Evolutionary conservation across 139 green algal species (phyloP), one percentile per base, ranked within the genome.

Genomic region (Chlamydomonas applanata): DNA sequence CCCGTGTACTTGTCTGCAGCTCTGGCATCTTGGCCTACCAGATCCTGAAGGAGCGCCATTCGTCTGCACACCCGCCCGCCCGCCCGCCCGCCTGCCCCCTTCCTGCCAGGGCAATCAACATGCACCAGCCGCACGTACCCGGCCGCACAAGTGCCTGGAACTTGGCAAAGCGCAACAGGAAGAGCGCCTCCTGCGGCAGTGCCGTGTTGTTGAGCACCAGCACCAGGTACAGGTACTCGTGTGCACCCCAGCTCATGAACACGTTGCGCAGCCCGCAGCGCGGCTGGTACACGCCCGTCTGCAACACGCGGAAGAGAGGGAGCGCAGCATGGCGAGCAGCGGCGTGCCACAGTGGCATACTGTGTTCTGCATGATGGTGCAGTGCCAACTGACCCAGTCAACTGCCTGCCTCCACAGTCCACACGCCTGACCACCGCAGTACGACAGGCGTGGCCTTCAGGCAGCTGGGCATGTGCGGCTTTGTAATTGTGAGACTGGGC

Each of bases 161-260:
- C 17, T 83, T 81, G 69, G 88, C 80, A 80, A 88, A 82, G 60
- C 91, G 77, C 52, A 93, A 72, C 36, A 94, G 69, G 75, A 93
- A 97, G 32, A 94, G 81, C 16, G 89, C 92, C 75, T 94, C 88
- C 29, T 62, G 81, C 24, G 92, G 92, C 45, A 97, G 80, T 17
- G 27, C 1, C 9, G 75, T 83, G 20, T 65, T 40, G 82, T 95
- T 93, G 35, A 89, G 78, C 25, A 85, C 34, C 33, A 95, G 76
- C 53, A 95, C 75, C 54, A 91, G 83, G 83, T 95, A 93, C 40
- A 97, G 86, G 83, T 97, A 97, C 85, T 97, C 93, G 1, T 79
- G 71, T 5, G 79, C 85, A 1, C 77, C 85, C 91, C 91, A 96
- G 25, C 74, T 88, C 86, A 96, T 95, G 66, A 76, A 77, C 61